These are phyloP conservation scores for Hypoxylon sp. DNA, from an alignment of 2,329 filamentous ascomycete genomes.

Conservation along the genomic window DNA sequence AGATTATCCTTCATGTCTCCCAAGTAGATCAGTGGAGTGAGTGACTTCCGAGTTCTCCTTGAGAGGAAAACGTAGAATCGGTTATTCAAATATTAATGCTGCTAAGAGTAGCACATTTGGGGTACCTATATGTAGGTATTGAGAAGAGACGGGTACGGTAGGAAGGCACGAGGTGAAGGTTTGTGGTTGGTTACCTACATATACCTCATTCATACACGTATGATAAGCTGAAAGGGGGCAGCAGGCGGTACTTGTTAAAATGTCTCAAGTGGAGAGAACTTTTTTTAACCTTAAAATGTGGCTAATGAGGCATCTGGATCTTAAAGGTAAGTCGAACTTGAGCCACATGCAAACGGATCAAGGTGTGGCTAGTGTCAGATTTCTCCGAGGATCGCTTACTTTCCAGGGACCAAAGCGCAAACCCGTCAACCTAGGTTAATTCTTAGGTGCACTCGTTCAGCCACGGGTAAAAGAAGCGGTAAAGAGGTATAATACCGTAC, in stretches of 20 bases:
- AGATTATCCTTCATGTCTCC: neutral
- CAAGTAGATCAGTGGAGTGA: neutral
- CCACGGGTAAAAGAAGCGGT: conserved; percentile 26
- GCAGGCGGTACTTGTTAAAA: neutral
- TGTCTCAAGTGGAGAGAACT: neutral
- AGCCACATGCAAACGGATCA: conserved; percentile 12
- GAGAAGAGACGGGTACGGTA: neutral
- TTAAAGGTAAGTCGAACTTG: neutral
- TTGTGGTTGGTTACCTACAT: neutral
- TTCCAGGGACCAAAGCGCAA: conserved; percentile 17
- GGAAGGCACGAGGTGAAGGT: neutral
- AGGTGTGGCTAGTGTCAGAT: conserved; percentile 10
- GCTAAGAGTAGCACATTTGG: neutral
- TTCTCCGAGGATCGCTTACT: conserved; percentile 17
- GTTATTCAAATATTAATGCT: neutral
- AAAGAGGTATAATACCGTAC: too few species aligned
- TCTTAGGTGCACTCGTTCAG: neutral
- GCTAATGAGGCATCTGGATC: conserved; percentile 6
- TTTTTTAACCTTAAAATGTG: neutral
- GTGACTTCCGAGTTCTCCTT: neutral
- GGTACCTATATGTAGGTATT: neutral
- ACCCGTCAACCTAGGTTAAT: conserved; percentile 26
- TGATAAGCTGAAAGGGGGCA: neutral
- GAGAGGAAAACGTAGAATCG: neutral
- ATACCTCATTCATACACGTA: too few species aligned